Base-by-base conservation (phyloP, 441 rosid species). In the Croton laevigatus region DNA sequence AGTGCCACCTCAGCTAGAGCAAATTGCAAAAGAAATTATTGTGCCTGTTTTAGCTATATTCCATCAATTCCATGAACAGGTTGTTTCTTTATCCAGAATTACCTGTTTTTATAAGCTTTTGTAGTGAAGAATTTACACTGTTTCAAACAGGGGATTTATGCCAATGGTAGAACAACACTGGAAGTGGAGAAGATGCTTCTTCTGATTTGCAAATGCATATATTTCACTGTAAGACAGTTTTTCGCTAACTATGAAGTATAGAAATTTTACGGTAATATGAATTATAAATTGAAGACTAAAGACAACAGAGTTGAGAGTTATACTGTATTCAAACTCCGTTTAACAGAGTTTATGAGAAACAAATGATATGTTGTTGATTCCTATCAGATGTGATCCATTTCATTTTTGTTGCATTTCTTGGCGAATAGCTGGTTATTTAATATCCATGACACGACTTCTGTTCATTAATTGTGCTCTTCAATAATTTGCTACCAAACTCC, bases 1-100 rank as follows among this genome's bases (percentile, higher is more conserved):
- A 20, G 91, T 90, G 69, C 96, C 97, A 22, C 87, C 81, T 16
- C 93, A 90, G 49, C 88, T 92, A 38, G 96, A 90, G 81, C 80
- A 83, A 62, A 86, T 88, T 52, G 75, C 88, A 8, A 81, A 83
- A 69, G 93, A 87, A 77, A 84, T 90, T 81, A 81, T 92, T 63
- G 86, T 82, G 17, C 94, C 97, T 8, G 59, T 90, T 80, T 71
- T 87, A 27, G 45, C 82, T 78, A 79, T 85, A 59, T 85, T 88
- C 71, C 85, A 84, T 73, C 73, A 74, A 76, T 84, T 90, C 45
- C 65, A 82, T 71, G 89, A 83, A 62, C 87, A 90, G 94, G 97
- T 92, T 71, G 57, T 76, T 22, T 45, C 38, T 3, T 11, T 62
- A 44, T 69, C 27, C 45, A 42, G 51, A 27, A 27, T 48, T 48